Percentiles rank a stretch among this genome's conserved stretches.
These are phyloP conservation scores for Venturia pyrina DNA, from an alignment of 2,329 filamentous ascomycete species.

Conservation along the genomic window DNA sequence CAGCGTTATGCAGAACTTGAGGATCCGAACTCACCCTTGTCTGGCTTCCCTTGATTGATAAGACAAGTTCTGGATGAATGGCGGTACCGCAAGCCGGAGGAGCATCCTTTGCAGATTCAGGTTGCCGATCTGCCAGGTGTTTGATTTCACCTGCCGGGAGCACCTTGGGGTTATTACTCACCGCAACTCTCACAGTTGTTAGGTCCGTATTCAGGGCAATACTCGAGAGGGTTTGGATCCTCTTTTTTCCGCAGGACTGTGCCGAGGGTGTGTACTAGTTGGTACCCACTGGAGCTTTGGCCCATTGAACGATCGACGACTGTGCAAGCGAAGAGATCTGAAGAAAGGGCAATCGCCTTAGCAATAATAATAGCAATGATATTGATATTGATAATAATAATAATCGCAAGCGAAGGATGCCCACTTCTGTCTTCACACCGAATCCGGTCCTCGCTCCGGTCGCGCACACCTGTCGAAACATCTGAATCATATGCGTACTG, in stretches of 20 bases:
- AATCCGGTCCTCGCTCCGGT: not conserved
- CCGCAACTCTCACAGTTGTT: not conserved
- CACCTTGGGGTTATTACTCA: not conserved
- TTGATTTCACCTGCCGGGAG: not conserved
- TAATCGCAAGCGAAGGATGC: not conserved
- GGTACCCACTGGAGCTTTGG: not conserved
- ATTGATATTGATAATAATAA: too few species aligned
- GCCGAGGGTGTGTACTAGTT: not conserved
- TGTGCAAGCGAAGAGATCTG: not conserved
- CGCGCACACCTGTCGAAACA: not conserved
- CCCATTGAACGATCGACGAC: not conserved
- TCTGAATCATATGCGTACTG: too few species aligned
- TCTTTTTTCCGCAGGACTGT: not conserved
- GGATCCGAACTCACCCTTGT: not conserved
- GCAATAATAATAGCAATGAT: not conserved
- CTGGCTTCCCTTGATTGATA: not conserved
- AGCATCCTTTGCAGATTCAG: not conserved
- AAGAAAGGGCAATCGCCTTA: not conserved
- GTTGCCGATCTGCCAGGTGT: not conserved
- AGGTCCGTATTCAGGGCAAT: not conserved
- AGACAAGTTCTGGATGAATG: not conserved
- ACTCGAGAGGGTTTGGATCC: not conserved
- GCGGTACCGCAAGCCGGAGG: not conserved
- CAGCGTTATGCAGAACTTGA: not conserved
- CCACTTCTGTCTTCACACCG: not conserved